Conservation (phyloP, 2,329 filamentous ascomycete species). For the Aspergillus thermomutatus region DNA sequence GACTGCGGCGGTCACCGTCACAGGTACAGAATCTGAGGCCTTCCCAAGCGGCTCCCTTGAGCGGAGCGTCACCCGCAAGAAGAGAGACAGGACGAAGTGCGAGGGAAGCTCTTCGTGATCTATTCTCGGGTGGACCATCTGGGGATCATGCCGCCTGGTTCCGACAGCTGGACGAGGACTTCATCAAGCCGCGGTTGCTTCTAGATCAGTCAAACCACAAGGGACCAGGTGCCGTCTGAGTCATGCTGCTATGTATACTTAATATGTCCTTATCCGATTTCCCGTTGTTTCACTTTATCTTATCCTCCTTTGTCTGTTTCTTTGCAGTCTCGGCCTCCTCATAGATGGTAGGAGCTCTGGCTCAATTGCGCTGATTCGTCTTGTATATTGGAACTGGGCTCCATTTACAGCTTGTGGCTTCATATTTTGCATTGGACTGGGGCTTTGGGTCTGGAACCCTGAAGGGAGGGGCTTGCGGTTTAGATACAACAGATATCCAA, state of each 20-base stretch:
- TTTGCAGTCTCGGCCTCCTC: not conserved
- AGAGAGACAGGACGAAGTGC: conserved; percentile 58
- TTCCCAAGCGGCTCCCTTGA: conserved; percentile 15
- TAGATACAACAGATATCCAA: not conserved
- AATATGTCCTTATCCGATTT: not conserved
- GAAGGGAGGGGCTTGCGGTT: not conserved
- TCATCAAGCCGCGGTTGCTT: conserved; percentile 86
- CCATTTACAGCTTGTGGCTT: not conserved
- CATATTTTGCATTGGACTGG: not conserved
- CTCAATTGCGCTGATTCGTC: not conserved
- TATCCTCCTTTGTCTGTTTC: not conserved
- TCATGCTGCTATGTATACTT: conserved; percentile 8
- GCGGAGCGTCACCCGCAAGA: conserved; percentile 27
- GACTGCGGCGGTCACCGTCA: conserved; percentile 36
- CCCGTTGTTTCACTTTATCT: not conserved
- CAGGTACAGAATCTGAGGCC: conserved; percentile 27
- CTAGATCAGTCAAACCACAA: conserved; percentile 63
- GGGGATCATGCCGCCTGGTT: conserved; percentile 91
- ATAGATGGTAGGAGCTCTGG: not conserved
- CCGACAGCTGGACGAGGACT: conserved; percentile 89
- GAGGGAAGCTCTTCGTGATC: conserved; percentile 71
- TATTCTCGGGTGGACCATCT: conserved; percentile 67
- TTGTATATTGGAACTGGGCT: not conserved
- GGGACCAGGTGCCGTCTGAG: conserved; percentile 39
- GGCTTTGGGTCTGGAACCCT: not conserved